These are phyloP conservation scores for Penicillium sp. DNA, from an alignment of 2,329 filamentous ascomycete species.

Conservation along the genomic window DNA sequence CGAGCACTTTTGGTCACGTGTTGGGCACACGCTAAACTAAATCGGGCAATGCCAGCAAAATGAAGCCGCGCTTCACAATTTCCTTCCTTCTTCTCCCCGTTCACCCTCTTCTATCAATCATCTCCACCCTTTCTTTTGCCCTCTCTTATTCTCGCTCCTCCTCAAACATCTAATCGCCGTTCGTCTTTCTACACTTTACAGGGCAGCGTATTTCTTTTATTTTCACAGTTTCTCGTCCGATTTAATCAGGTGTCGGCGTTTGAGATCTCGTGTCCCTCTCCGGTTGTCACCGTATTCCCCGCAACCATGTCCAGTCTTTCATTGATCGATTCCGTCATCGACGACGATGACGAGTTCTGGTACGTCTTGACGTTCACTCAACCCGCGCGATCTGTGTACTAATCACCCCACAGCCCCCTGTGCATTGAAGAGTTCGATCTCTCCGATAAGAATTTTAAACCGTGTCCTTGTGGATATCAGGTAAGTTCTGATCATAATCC, in stretches of 20 bases:
- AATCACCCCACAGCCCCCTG: conserved; percentile 66
- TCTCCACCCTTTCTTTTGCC: conserved; percentile 12
- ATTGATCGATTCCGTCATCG: conserved; percentile 51
- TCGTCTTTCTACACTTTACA: conserved; percentile 26
- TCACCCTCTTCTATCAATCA: conserved; percentile 27
- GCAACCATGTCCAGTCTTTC: conserved; percentile 46
- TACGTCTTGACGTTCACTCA: conserved; percentile 25
- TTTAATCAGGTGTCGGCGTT: conserved; percentile 26
- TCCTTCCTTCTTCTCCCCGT: conserved; percentile 27
- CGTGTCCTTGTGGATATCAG: conserved; percentile 97
- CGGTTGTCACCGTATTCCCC: conserved; percentile 25
- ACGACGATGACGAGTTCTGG: conserved; percentile 52
- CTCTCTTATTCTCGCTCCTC: conserved; percentile 13
- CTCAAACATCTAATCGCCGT: conserved; percentile 15
- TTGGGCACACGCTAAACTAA: conserved; percentile 22
- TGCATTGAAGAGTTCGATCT: conserved; percentile 99
- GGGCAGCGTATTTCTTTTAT: conserved; percentile 20
- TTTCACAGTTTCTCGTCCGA: conserved; percentile 14
- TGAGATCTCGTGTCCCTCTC: conserved; percentile 26
- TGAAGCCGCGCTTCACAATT: conserved; percentile 30
- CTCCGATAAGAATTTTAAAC: conserved; percentile 93
- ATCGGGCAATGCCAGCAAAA: conserved; percentile 31
- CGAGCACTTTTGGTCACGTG: conserved; percentile 28
- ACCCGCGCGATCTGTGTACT: conserved; percentile 15
- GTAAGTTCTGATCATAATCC: conserved; percentile 52